Evolutionary conservation across 108 stramenopile species (phyloP).

Genomic region (Discostella pseudostelligera): DNA sequence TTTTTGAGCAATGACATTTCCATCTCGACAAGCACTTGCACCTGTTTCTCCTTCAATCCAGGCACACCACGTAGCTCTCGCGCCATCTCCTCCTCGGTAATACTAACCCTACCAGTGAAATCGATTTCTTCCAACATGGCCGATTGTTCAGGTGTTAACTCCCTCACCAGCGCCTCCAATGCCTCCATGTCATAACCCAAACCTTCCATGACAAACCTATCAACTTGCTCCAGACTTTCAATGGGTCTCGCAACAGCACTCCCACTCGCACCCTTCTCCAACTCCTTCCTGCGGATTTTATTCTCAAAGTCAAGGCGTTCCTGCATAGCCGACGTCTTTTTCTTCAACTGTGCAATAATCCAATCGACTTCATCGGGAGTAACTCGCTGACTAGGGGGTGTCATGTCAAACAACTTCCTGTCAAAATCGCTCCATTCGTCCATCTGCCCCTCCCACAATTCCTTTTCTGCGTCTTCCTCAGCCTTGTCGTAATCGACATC

Average conservation of each 20-base stretch:
- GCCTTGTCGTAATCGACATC: slow-evolving; percentile 51
- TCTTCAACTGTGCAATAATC: slow-evolving; percentile 64
- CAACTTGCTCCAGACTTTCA: slow-evolving; percentile 41
- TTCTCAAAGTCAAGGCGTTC: slow-evolving; percentile 89
- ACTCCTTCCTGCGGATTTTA: slow-evolving; percentile 38
- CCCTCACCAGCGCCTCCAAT: slow-evolving; percentile 34
- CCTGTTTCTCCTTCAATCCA: slow-evolving; percentile 56
- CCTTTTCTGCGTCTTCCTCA: slow-evolving; percentile 75
- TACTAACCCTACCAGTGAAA: slow-evolving; percentile 42
- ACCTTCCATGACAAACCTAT: slow-evolving; percentile 43
- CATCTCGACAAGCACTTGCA: slow-evolving; percentile 51
- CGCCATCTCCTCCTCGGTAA: slow-evolving; percentile 39
- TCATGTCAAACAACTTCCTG: slow-evolving; percentile 42
- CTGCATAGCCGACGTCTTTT: slow-evolving; percentile 52
- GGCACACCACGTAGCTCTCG: slow-evolving; percentile 48
- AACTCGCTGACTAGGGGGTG: slow-evolving; percentile 31
- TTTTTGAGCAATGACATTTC: slow-evolving; percentile 52
- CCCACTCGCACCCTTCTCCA: slow-evolving; percentile 19
- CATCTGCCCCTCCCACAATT: slow-evolving; percentile 69
- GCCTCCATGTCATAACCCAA: slow-evolving; percentile 50
- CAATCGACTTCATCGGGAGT: slow-evolving; percentile 75
- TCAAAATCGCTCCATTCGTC: slow-evolving; percentile 45
- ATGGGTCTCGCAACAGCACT: slow-evolving; percentile 10
- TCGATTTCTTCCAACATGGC: slow-evolving; percentile 43
- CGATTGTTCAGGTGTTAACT: slow-evolving; percentile 47